Conservation (phyloP, 2,329 filamentous ascomycete genomes). For the Diaporthe eres region DNA sequence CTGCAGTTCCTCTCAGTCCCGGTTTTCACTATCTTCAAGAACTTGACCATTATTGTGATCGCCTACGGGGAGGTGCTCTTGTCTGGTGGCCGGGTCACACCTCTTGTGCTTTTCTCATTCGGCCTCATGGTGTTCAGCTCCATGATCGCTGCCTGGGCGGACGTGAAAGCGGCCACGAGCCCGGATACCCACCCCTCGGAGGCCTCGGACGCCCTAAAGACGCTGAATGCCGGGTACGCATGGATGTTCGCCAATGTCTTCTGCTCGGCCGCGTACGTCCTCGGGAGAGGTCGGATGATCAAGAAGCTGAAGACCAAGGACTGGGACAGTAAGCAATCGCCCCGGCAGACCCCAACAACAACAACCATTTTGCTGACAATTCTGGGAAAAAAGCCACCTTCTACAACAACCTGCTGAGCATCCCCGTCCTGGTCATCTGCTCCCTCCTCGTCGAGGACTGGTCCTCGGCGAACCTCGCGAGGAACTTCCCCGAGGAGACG, state of each 20-base stretch:
- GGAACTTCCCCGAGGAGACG: constrained; percentile 88
- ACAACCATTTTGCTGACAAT: constrained; percentile 49
- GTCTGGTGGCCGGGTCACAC: constrained; percentile 93
- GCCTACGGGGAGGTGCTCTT: constrained; percentile 98
- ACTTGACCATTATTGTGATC: constrained; percentile 97
- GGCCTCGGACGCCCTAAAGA: constrained; percentile 76
- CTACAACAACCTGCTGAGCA: constrained; percentile 98
- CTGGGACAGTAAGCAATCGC: constrained; percentile 86
- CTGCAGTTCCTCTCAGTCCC: constrained; percentile 97
- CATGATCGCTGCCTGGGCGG: constrained; percentile 96
- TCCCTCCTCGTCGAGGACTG: constrained; percentile 92
- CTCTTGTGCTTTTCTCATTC: constrained; percentile 91
- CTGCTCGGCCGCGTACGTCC: constrained; percentile 89
- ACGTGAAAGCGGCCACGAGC: constrained; percentile 85
- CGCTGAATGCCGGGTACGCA: constrained; percentile 92
- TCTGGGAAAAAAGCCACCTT: constrained; percentile 82
- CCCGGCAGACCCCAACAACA: neutral
- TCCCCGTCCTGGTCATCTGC: constrained; percentile 87
- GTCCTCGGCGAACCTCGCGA: constrained; percentile 84
- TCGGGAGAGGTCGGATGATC: constrained; percentile 97
- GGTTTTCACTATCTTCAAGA: constrained; percentile 99
- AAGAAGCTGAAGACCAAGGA: constrained; percentile 99
- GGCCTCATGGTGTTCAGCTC: constrained; percentile 97
- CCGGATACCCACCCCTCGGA: constrained; percentile 68
- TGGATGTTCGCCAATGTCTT: constrained; percentile 99